A percentile compares a stretch with the other conserved stretches of the same genome.
Evolutionary conservation across 371 early-diverging fungal genomes (phyloP).

Genomic region (Saksenaea vasiformis): DNA sequence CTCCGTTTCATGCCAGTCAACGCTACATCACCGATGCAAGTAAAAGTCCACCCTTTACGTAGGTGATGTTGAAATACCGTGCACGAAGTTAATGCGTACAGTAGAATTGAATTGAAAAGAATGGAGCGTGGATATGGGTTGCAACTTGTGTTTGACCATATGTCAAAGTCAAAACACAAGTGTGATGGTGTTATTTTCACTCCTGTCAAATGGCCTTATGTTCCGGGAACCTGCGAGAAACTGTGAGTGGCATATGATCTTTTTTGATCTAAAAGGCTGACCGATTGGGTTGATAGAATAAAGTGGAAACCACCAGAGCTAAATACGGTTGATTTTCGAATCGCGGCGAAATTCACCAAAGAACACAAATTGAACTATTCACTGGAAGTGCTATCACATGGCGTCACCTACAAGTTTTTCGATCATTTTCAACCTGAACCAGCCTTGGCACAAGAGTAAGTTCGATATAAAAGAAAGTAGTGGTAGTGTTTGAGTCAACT

Average conservation of each 20-base stretch:
- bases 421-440: slow-evolving; percentile 72
- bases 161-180: slow-evolving; percentile 71
- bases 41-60: slow-evolving; percentile 66
- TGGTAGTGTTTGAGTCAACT: neutral
- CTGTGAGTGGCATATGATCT: slow-evolving; percentile 45
- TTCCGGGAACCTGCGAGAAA: slow-evolving; percentile 65
- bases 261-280: neutral
- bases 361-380: slow-evolving; percentile 70
- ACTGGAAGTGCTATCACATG: slow-evolving; percentile 56
- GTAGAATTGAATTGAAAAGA: slow-evolving; percentile 54
- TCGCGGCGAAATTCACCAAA: slow-evolving; percentile 58
- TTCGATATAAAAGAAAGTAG: neutral
- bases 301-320: slow-evolving; percentile 93
- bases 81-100: neutral
- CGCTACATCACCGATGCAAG: slow-evolving; percentile 41
- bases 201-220: slow-evolving; percentile 74
- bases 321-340: slow-evolving; percentile 84
- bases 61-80: slow-evolving; percentile 14
- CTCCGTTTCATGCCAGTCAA: slow-evolving; percentile 47
- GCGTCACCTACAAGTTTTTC: slow-evolving; percentile 55
- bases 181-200: slow-evolving; percentile 93
- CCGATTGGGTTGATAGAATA: slow-evolving; percentile 49
- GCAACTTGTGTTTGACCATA: slow-evolving; percentile 61
- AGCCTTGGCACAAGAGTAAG: slow-evolving; percentile 53
- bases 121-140: slow-evolving; percentile 67